Conservation (phyloP, 2,329 filamentous ascomycete genomes). For the Neurospora crassa region DNA sequence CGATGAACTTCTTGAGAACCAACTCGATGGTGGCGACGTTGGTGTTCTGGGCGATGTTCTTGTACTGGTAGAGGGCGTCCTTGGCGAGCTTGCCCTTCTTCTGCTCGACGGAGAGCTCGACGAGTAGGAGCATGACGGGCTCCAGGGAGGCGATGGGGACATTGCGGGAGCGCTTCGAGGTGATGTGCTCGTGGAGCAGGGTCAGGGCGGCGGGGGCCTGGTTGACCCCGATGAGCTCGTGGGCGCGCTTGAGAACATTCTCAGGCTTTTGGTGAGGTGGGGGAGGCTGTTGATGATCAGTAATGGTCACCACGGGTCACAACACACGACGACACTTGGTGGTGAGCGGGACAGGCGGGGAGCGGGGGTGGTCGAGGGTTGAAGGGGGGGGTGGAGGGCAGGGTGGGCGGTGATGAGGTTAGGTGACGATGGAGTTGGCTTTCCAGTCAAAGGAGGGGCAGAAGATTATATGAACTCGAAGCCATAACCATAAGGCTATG, state of each 20-base stretch:
- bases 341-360: constrained; percentile 4
- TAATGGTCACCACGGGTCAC: neutral
- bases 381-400: neutral
- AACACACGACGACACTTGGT: constrained; percentile 3
- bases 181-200: constrained; percentile 98
- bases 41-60: constrained; percentile 98
- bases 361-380: constrained; percentile 1
- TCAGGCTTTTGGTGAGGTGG: constrained; percentile 96
- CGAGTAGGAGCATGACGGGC: constrained; percentile 96
- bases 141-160: constrained; percentile 92
- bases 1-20: constrained; percentile 96
- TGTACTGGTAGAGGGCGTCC: constrained; percentile 98
- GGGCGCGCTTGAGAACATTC: constrained; percentile 96
- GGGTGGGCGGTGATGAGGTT: constrained; percentile 4
- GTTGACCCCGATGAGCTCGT: constrained; percentile 96
- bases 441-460: constrained; percentile 1
- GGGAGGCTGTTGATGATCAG: constrained; percentile 53
- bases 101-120: constrained; percentile 92
- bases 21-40: constrained; percentile 97
- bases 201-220: constrained; percentile 87
- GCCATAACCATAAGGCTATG: constrained; percentile 14
- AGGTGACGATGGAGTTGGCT: neutral
- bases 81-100: constrained; percentile 98
- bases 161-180: constrained; percentile 94
- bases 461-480: constrained; percentile 14